phyloP scores from a whole-genome alignment of 106 monocot genomes.

The Allium fistulosum region DNA sequence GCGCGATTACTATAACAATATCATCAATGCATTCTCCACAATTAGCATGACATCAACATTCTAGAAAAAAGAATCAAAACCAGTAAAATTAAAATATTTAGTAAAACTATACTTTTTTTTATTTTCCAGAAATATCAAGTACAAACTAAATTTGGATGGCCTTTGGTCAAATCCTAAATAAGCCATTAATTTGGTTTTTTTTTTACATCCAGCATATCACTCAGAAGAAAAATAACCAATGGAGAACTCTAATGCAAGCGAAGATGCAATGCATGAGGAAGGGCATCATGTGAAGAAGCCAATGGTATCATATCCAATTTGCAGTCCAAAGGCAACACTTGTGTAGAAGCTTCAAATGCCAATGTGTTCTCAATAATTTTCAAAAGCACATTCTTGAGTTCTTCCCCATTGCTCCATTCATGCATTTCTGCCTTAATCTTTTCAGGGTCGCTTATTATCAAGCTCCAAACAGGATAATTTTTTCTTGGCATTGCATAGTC shows the following conservation, averaged over 20 bases:
- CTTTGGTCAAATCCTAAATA: too few species aligned
- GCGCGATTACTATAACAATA: too few species aligned
- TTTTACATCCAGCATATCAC: too few species aligned
- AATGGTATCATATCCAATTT: conserved; percentile 26
- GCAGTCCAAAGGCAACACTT: conserved; percentile 21
- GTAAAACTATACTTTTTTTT: too few species aligned
- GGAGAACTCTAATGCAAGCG: not conserved
- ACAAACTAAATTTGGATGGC: too few species aligned
- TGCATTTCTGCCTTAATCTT: conserved; percentile 38
- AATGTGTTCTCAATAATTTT: conserved; percentile 15
- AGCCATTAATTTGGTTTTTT: too few species aligned
- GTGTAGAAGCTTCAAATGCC: not conserved
- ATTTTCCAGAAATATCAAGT: too few species aligned
- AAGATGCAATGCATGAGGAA: conserved; percentile 13
- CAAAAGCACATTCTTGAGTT: conserved; percentile 27
- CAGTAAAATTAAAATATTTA: too few species aligned
- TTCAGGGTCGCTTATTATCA: conserved; percentile 21
- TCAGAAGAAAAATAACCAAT: too few species aligned
- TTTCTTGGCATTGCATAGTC: conserved; percentile 67
- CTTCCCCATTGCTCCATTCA: conserved; percentile 43
- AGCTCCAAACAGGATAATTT: conserved; percentile 51
- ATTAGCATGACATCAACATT: too few species aligned
- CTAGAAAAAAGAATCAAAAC: too few species aligned
- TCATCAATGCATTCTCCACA: too few species aligned
- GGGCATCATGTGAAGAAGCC: conserved; percentile 1